These are phyloP conservation scores for Wickerhamomyces mucosus DNA, from an alignment of 805 yeast genomes.

Conservation along the genomic window DNA sequence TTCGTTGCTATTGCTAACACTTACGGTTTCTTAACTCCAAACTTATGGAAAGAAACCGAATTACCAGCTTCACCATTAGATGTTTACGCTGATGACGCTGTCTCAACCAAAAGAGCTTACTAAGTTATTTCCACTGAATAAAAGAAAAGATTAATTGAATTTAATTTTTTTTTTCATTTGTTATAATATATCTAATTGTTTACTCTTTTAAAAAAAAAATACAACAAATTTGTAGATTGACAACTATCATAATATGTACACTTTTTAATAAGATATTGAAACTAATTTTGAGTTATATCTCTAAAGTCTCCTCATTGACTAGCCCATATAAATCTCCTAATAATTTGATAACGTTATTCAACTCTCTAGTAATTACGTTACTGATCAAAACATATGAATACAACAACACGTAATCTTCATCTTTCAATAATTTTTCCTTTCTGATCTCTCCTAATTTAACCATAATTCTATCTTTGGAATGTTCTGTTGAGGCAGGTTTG, in stretches of 20 bases:
- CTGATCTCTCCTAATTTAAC: constrained; percentile 56
- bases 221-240: no score
- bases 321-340: constrained; percentile 57
- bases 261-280: constrained; percentile 1
- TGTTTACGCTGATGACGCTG: constrained; percentile 80
- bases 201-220: neutral
- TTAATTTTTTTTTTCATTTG: constrained; percentile 4
- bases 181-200: constrained; percentile 1
- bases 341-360: constrained; percentile 44
- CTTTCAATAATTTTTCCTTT: constrained; percentile 29
- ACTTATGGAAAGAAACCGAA: constrained; percentile 88
- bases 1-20: constrained; percentile 99
- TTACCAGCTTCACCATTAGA: constrained; percentile 92
- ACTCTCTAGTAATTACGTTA: constrained; percentile 52
- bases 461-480: constrained; percentile 61
- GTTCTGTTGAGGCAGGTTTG: constrained; percentile 68
- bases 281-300: constrained; percentile 6
- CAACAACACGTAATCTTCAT: constrained; percentile 69
- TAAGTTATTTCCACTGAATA: constrained; percentile 10
- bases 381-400: constrained; percentile 72
- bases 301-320: constrained; percentile 31
- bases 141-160: constrained; percentile 2
- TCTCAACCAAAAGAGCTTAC: constrained; percentile 48
- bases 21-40: constrained; percentile 99
- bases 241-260: no score